These are phyloP conservation scores for Galerina marginata DNA, from an alignment of 768 basidiomycete species.

Conservation along the genomic window DNA sequence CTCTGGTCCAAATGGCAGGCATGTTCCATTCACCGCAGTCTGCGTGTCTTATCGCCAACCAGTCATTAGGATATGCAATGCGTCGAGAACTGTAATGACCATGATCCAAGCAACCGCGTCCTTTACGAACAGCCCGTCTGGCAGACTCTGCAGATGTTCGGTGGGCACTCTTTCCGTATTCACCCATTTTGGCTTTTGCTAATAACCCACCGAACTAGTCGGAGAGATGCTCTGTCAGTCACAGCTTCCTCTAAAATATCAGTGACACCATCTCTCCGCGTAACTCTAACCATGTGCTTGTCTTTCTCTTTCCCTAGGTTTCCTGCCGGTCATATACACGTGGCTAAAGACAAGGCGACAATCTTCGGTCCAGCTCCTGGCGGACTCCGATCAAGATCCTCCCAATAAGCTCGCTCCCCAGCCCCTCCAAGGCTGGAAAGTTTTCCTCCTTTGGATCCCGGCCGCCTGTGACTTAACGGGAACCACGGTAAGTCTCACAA, in stretches of 20 bases:
- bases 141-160: conserved; percentile 91
- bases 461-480: conserved; percentile 90
- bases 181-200: conserved; percentile 22
- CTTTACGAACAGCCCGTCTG: conserved; percentile 95
- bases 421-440: conserved; percentile 67
- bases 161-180: conserved; percentile 45
- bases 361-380: conserved; percentile 59
- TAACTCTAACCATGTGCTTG: conserved; percentile 30
- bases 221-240: conserved; percentile 93
- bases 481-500: conserved; percentile 70
- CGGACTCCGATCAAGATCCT: conserved; percentile 52
- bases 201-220: conserved; percentile 53
- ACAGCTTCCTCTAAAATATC: conserved; percentile 12
- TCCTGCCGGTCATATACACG: conserved; percentile 81
- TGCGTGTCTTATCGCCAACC: conserved; percentile 5
- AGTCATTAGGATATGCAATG: conserved; percentile 90
- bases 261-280: conserved; percentile 3
- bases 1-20: conserved; percentile 88
- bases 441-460: conserved; percentile 85
- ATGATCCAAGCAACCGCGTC: conserved; percentile 62
- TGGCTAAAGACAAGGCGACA: conserved; percentile 57
- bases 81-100: conserved; percentile 86
- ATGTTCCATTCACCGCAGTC: conserved; percentile 22
- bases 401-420: conserved; percentile 44
- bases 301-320: conserved; percentile 56